A percentile compares a stretch with the other conserved stretches of the same genome.
phyloP scores from a whole-genome alignment of 2,329 filamentous ascomycete genomes.

The Cercospora zeina region DNA sequence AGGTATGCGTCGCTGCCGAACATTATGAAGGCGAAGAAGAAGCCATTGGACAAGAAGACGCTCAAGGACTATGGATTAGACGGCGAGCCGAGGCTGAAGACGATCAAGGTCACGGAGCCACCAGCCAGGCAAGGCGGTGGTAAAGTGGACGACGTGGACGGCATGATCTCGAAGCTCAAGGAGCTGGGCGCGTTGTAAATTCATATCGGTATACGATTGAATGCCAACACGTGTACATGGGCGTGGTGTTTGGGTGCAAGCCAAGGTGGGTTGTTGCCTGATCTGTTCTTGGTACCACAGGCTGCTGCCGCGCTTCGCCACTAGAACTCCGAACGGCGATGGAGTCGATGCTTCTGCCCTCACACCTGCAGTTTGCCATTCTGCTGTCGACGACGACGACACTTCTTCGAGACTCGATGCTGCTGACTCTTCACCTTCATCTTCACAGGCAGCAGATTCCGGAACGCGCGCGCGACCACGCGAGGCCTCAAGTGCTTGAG shows the following conservation, averaged over 20 bases:
- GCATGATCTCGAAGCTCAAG: constrained; percentile 91
- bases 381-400: neutral
- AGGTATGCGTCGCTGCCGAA: constrained; percentile 93
- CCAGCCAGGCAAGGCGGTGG: constrained; percentile 84
- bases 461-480: neutral
- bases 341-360: neutral
- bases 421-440: neutral
- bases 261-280: constrained; percentile 17
- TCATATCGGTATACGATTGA: neutral
- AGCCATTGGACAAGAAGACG: constrained; percentile 90
- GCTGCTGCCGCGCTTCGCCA: constrained; percentile 12
- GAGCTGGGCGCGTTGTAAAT: constrained; percentile 83
- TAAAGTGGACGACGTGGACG: constrained; percentile 96
- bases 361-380: neutral
- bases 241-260: neutral
- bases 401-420: neutral
- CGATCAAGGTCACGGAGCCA: constrained; percentile 87
- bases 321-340: neutral
- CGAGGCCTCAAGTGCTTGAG: neutral
- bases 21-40: constrained; percentile 99
- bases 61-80: constrained; percentile 79
- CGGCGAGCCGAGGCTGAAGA: constrained; percentile 75
- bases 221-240: constrained; percentile 18
- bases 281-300: constrained; percentile 2
- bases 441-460: neutral